These are phyloP conservation scores for Colletotrichum aenigma DNA, from an alignment of 2,329 filamentous ascomycete species.

Conservation along the genomic window DNA sequence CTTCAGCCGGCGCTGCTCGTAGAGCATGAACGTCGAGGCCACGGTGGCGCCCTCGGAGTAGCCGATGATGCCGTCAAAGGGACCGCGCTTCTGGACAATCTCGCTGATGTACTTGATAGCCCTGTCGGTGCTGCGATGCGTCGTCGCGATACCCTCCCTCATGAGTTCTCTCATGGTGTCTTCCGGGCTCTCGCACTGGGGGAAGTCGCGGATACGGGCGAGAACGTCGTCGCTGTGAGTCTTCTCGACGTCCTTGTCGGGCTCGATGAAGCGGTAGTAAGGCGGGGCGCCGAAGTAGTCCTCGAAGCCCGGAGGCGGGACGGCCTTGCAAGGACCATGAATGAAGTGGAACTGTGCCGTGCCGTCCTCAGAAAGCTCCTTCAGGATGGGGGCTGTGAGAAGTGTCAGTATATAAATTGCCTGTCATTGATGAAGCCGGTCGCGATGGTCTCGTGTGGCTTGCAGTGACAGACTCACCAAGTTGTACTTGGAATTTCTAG, in stretches of 20 bases:
- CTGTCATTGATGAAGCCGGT: not conserved
- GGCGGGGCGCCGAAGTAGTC: slow-evolving; percentile 61
- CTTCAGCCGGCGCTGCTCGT: slow-evolving; percentile 45
- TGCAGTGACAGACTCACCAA: slow-evolving; percentile 37
- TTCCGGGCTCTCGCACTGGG: slow-evolving; percentile 54
- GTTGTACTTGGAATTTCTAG: slow-evolving; percentile 61
- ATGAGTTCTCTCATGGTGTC: slow-evolving; percentile 59
- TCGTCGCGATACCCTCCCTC: slow-evolving; percentile 41
- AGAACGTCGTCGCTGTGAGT: slow-evolving; percentile 49
- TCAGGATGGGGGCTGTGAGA: slow-evolving; percentile 51
- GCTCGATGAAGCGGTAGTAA: slow-evolving; percentile 60
- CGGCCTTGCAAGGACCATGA: slow-evolving; percentile 53
- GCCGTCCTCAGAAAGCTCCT: slow-evolving; percentile 48
- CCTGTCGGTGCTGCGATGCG: slow-evolving; percentile 40
- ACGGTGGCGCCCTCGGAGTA: slow-evolving; percentile 66
- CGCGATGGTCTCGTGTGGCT: not conserved
- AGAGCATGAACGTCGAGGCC: slow-evolving; percentile 56
- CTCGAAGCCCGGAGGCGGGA: slow-evolving; percentile 58
- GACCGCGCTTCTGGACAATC: slow-evolving; percentile 48
- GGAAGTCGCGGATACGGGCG: slow-evolving; percentile 58
- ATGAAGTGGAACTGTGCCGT: slow-evolving; percentile 56
- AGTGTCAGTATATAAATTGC: slow-evolving; percentile 14
- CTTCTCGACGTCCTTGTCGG: slow-evolving; percentile 48
- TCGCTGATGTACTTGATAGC: slow-evolving; percentile 47
- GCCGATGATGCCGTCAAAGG: slow-evolving; percentile 60